phyloP scores from a whole-genome alignment of 225 moss, liverwort and hornwort genomes.

The Sphagnum tenellum region DNA sequence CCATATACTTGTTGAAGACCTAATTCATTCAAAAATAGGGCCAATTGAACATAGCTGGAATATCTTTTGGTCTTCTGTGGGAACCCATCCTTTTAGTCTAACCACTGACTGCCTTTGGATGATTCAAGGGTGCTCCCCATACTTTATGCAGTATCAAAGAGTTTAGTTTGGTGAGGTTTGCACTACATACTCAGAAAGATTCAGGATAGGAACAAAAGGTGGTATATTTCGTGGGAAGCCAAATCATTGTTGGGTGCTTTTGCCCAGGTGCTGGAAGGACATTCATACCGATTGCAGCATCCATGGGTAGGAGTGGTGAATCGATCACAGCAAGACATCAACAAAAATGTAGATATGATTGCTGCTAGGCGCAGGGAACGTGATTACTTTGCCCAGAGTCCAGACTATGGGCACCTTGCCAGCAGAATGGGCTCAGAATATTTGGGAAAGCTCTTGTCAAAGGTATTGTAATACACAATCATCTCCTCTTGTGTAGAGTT shows the following conservation, averaged over 20 bases:
- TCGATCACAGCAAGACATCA: constrained; percentile 57
- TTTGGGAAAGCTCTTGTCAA: constrained; percentile 44
- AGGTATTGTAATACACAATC: constrained; percentile 12
- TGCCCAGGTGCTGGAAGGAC: constrained; percentile 45
- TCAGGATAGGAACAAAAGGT: no score
- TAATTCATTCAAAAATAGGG: no score
- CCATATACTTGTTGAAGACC: no score
- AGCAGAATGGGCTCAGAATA: constrained; percentile 61
- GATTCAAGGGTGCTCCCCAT: no score
- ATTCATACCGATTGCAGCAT: constrained; percentile 18
- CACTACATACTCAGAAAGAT: no score
- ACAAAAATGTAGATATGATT: constrained; percentile 59
- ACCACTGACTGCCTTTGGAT: no score
- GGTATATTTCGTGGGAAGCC: no score
- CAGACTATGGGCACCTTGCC: constrained; percentile 43
- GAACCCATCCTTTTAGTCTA: no score
- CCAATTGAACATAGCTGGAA: no score
- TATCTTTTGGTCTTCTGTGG: no score
- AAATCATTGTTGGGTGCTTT: background rate
- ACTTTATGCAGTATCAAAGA: no score
- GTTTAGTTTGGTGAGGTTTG: no score
- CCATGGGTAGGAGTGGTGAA: constrained; percentile 59
- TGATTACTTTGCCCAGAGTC: constrained; percentile 40
- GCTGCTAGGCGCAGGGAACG: constrained; percentile 49
- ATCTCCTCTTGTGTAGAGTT: background rate